A percentile compares a stretch with the other conserved stretches of the same genome.
These are phyloP conservation scores for Gnomoniopsis smithogilvyi DNA, from an alignment of 2,329 filamentous ascomycete genomes.

Conservation along the genomic window DNA sequence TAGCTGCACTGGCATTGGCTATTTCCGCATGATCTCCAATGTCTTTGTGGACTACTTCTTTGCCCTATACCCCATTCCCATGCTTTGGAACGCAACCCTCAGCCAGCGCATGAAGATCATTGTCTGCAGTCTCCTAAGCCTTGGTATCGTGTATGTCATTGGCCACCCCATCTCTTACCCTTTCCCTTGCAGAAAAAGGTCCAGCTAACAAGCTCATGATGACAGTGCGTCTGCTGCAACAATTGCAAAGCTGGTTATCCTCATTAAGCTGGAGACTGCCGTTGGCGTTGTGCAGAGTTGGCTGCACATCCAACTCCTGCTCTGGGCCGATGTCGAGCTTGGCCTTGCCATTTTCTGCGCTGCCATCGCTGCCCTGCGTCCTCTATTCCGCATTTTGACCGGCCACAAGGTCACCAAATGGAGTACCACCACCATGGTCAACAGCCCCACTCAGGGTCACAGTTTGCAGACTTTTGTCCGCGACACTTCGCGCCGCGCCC, in stretches of 20 bases:
- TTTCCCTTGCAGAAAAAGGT: background rate
- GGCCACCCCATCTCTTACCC: too few species aligned
- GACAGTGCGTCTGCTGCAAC: constrained; percentile 30
- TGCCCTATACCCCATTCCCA: constrained; percentile 27
- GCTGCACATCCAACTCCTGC: constrained; percentile 28
- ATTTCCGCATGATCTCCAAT: constrained; percentile 31
- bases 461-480: too few species aligned
- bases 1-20: constrained; percentile 26
- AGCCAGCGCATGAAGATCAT: constrained; percentile 25
- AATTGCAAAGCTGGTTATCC: constrained; percentile 31
- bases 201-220: background rate
- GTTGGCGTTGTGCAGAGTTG: constrained; percentile 20
- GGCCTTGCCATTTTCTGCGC: constrained; percentile 24
- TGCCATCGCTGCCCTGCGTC: constrained; percentile 28
- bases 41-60: constrained; percentile 34
- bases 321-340: constrained; percentile 28
- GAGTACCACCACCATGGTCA: background rate
- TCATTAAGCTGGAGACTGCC: constrained; percentile 24
- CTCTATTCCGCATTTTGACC: constrained; percentile 20
- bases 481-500: too few species aligned
- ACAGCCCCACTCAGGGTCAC: background rate
- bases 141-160: constrained; percentile 29
- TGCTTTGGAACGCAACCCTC: constrained; percentile 28
- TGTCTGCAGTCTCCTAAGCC: constrained; percentile 26
- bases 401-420: background rate